Base-by-base conservation (phyloP, 345 rosid genomes). In the Raphanus raphanistrum region DNA sequence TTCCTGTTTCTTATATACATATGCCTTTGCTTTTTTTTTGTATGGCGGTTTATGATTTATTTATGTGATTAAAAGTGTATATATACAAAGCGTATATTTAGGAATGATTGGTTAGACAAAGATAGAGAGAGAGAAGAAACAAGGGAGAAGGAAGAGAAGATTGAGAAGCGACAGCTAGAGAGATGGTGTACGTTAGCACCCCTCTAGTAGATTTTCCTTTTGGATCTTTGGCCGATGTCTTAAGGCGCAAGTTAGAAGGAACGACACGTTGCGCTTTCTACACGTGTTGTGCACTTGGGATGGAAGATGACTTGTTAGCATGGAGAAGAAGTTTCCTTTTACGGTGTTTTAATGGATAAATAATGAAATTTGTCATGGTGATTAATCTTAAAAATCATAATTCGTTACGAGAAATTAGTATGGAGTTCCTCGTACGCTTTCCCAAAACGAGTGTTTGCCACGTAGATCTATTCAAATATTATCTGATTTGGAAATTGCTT, bases 221-320 rank as follows among this genome's bases (percentile, higher is more conserved):
- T 72, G 58, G 60, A 61, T 32, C 13, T 62, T 57, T 55, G 63
- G 41, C 36, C 17, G 3, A 45, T 84, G 78, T 74, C 89, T 84
- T 87, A 31, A 8, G 63, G 70, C 67, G 72, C 87, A 85, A 84
- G 90, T 82, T 76, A 82, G 71, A 75, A 78, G 80, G 43, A 59
- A 68, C 54, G 58, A 60, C 94, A 86, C 90, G 94, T 52, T 73
- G 84, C 48, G 81, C 45, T 71, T 50, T 59, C 16, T 41, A 79
- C 76, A 84, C 90, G 90, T 84, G 90, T 76, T 52, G 78, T 75
- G 66, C 29, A 35, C 38, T 54, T 31, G 15, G 7, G 52, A 0
- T 41, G 10, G 52, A 43, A 54, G 75, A 79, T 79, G 74, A 73
- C 78, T 73, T 73, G 82, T 25, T 48, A 5, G 8, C 15, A 48